A percentile compares a stretch with the other conserved stretches of the same genome.
Conservation (phyloP, 306 rosid genomes). For the Cicer arietinum region DNA sequence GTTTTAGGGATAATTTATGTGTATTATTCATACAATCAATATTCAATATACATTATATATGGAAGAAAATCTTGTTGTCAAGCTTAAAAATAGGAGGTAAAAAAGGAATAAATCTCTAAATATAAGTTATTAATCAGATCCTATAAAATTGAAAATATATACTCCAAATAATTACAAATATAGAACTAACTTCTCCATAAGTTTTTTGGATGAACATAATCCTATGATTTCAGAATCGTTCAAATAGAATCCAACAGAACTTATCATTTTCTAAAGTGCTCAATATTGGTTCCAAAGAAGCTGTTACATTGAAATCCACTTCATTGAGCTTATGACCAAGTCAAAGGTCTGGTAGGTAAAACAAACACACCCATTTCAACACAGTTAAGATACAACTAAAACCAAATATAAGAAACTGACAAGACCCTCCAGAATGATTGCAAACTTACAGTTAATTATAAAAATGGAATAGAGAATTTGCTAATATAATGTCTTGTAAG, state of each 20-base stretch:
- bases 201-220: neutral
- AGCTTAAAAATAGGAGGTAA: neutral
- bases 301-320: no score
- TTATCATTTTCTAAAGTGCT: no score
- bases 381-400: constrained; percentile 24
- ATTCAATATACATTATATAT: no score
- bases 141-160: no score
- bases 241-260: neutral
- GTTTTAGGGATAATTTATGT: neutral
- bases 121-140: neutral
- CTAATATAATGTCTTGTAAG: neutral
- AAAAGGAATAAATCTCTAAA: neutral
- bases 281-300: no score
- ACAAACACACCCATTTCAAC: constrained; percentile 2
- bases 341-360: constrained; percentile 67
- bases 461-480: constrained; percentile 12
- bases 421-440: neutral
- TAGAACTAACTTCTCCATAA: neutral
- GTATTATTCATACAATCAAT: neutral
- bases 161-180: neutral
- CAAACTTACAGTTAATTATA: neutral
- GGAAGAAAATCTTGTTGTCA: neutral
- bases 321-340: constrained; percentile 57
- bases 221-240: neutral
- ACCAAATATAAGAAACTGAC: neutral